Evolutionary conservation across 371 early-diverging fungal genomes (phyloP).

Genomic region (Choanephora cucurbitarum): DNA sequence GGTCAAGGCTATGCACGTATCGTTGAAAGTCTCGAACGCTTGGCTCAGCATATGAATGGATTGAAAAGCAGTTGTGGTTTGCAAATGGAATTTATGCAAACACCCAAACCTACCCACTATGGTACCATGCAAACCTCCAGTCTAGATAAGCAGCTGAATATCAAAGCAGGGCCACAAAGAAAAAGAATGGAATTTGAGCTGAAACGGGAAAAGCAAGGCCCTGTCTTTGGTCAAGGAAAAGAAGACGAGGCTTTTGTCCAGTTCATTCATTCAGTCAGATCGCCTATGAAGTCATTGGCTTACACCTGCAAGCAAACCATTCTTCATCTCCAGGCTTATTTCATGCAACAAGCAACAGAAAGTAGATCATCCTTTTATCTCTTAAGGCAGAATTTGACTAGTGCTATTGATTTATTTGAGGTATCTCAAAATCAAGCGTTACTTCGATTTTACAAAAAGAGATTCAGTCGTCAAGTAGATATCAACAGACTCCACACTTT

Average conservation of each 20-base stretch:
- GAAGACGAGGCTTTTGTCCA: slow-evolving; percentile 32
- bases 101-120: neutral
- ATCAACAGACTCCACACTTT: slow-evolving; percentile 30
- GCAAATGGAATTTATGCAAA: slow-evolving; percentile 45
- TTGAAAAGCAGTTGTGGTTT: slow-evolving; percentile 65
- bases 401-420: slow-evolving; percentile 38
- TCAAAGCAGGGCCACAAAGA: slow-evolving; percentile 27
- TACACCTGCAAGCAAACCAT: slow-evolving; percentile 63
- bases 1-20: slow-evolving; percentile 41
- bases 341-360: slow-evolving; percentile 24
- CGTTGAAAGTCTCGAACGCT: slow-evolving; percentile 54
- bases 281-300: slow-evolving; percentile 59
- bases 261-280: slow-evolving; percentile 52
- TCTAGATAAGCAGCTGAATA: too few relatives aligned
- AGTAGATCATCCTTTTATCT: slow-evolving; percentile 31
- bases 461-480: slow-evolving; percentile 3
- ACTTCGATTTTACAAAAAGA: slow-evolving; percentile 17
- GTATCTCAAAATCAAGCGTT: slow-evolving; percentile 31
- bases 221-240: neutral
- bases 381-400: slow-evolving; percentile 37
- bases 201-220: slow-evolving; percentile 16
- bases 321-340: slow-evolving; percentile 49
- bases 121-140: too few relatives aligned
- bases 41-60: slow-evolving; percentile 68
- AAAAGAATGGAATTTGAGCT: slow-evolving; percentile 28